Conservation (phyloP, 257 asterid species). For the Echites panduratus region DNA sequence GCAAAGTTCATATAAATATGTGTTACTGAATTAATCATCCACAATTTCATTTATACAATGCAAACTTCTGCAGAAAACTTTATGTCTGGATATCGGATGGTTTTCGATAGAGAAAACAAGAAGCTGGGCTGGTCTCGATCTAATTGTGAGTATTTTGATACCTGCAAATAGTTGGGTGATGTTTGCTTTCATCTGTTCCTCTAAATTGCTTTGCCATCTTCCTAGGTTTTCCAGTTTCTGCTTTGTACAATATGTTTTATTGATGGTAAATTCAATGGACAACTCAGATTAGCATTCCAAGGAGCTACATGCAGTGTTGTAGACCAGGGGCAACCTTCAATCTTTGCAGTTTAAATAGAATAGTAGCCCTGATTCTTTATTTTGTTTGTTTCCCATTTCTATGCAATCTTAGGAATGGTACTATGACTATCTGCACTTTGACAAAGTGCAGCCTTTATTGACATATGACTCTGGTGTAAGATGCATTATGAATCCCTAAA, state of each 20-base stretch:
- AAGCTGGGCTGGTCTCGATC: constrained; percentile 75
- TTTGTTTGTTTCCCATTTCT: neutral
- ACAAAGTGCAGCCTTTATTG: neutral
- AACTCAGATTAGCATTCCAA: neutral
- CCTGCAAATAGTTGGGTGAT: neutral
- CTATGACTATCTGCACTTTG: neutral
- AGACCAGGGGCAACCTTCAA: neutral
- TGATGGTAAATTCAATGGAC: neutral
- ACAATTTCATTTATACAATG: neutral
- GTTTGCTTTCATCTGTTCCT: neutral
- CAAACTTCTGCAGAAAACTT: constrained; percentile 67
- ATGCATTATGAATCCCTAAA: neutral
- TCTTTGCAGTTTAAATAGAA: neutral
- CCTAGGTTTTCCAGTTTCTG: neutral
- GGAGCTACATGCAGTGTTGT: neutral
- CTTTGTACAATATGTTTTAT: neutral
- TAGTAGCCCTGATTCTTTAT: neutral
- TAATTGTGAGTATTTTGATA: constrained; percentile 50
- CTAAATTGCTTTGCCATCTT: neutral
- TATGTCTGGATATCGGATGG: constrained; percentile 74
- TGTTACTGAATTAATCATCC: neutral
- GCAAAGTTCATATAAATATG: too few species aligned
- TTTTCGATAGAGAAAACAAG: constrained; percentile 69
- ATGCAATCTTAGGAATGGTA: neutral
- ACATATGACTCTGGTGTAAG: neutral